Evolutionary conservation across 495 filamentous ascomycete genomes (phyloP), one percentile per base, ranked within the genome.

Genomic region (Echria macrotheca): DNA sequence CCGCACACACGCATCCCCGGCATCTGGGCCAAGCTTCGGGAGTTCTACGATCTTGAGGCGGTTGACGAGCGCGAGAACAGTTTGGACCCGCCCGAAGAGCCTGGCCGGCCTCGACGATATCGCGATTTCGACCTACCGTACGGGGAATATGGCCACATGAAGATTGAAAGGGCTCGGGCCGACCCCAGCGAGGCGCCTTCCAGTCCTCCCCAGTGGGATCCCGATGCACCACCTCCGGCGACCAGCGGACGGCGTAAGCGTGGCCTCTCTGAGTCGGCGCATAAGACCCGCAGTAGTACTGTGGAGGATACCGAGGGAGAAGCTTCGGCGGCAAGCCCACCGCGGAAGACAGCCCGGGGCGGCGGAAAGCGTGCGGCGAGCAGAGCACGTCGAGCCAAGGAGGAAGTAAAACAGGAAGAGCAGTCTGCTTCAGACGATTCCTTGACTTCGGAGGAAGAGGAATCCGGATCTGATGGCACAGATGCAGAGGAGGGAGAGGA

Each of bases 1-100:
- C 77, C 81, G 11, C 93, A 98, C 72, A 96, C 89, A 35, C 82
- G 82, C 31, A 88, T 95, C 40, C 82, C 88, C 3, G 86, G 86
- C 7, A 95, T 98, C 44, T 98, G 93, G 93, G 75, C 74, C 49
- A 96, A 97, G 63, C 78, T 98, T 10, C 66, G 76, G 39, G 80
- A 79, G 28, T 78, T 93, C 38, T 98, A 95, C 72, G 87, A 96
- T 62, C 78, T 98, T 33, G 83, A 89, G 49, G 82, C 83, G 6
- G 80, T 96, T 42, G 88, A 98, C 69, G 88, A 94, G 64, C 81
- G 89, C 58, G 93, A 80, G 41, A 82, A 86, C 54, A 67, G 68
- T 44, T 76, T 81, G 51, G 81, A 85, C 41, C 82, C 85, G 40
- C 75, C 77, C 6, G 80, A 81, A 8, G 75, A 75, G 28, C 76